Base-by-base conservation (phyloP, 1,284 basidiomycete species). In the Cryptococcus floricola region DNA sequence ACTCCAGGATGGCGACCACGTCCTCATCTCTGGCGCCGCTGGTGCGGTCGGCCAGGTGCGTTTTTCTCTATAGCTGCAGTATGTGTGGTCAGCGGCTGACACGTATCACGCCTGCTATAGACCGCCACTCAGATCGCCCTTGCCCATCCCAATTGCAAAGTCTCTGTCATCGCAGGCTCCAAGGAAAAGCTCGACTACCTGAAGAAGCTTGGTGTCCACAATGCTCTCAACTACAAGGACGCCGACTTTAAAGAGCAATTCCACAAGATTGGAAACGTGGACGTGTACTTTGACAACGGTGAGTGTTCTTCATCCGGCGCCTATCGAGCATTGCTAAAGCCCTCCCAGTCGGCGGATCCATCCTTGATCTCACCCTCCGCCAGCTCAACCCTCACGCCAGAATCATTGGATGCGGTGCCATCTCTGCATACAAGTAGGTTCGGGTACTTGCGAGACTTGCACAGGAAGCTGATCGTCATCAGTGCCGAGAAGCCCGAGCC, bases 171-270 rank as follows among this genome's bases (percentile, higher is more conserved):
- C 62, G 91, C 87, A 0, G 87, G 88, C 18, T 83, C 84, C 0
- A 70, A 81, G 10, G 89, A 89, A 37, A 97, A 97, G 75, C 90
- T 88, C 72, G 77, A 81, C 8, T 91, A 89, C 85, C 83, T 96
- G 39, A 82, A 86, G 47, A 87, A 91, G 53, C 76, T 95, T 27
- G 90, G 90, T 16, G 86, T 89, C 48, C 89, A 93, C 66, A 83
- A 82, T 53, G 88, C 86, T 0, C 78, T 96, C 69, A 89, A 96
- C 75, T 96, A 97, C 80, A 96, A 95, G 77, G 84, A 83, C 68
- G 76, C 81, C 39, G 84, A 81, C 12, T 94, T 91, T 79, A 78
- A 77, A 56, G 73, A 83, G 39, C 83, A 90, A 34, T 69, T 78
- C 56, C 64, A 66, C 39, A 59, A 52, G 49, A 70, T 63, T 53